phyloP scores from a whole-genome alignment of 768 basidiomycete species.

The Cystofilobasidium capitatum region DNA sequence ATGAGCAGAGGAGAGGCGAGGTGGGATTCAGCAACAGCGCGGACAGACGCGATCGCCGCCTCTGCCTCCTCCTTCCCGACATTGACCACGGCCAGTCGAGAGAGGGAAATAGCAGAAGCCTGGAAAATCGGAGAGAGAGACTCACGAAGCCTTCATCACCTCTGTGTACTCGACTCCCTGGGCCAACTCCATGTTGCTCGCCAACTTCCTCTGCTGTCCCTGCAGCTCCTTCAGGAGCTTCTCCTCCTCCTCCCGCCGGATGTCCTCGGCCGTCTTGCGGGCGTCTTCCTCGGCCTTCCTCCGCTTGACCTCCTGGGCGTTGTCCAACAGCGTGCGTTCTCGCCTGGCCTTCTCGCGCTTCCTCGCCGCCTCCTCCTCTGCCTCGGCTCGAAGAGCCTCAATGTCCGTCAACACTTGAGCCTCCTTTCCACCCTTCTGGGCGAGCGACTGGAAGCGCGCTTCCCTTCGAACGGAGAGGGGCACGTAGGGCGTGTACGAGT shows the following conservation, averaged over 20 bases:
- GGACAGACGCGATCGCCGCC: not conserved
- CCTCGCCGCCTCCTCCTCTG: constrained; percentile 67
- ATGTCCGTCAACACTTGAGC: constrained; percentile 42
- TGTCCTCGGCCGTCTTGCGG: constrained; percentile 76
- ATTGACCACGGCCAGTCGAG: not conserved
- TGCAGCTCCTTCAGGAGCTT: constrained; percentile 79
- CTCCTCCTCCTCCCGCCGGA: constrained; percentile 76
- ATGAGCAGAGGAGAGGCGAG: constrained; percentile 11
- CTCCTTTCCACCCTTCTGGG: constrained; percentile 44
- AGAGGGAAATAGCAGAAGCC: no score
- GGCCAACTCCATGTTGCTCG: constrained; percentile 84
- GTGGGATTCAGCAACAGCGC: not conserved
- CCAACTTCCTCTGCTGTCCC: constrained; percentile 77
- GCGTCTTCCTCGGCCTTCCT: constrained; percentile 78
- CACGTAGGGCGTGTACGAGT: constrained; percentile 25
- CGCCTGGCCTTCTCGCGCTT: constrained; percentile 64
- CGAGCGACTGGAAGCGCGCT: constrained; percentile 18
- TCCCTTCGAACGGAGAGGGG: constrained; percentile 23
- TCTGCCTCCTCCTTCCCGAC: not conserved
- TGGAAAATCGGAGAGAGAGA: constrained; percentile 24
- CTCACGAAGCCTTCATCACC: constrained; percentile 68
- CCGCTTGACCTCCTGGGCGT: constrained; percentile 89
- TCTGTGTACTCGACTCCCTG: constrained; percentile 87
- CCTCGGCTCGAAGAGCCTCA: constrained; percentile 53
- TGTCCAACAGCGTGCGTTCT: constrained; percentile 77